Evolutionary conservation across 306 rosid species (phyloP).

Genomic region (Echinosophora koreensis): DNA sequence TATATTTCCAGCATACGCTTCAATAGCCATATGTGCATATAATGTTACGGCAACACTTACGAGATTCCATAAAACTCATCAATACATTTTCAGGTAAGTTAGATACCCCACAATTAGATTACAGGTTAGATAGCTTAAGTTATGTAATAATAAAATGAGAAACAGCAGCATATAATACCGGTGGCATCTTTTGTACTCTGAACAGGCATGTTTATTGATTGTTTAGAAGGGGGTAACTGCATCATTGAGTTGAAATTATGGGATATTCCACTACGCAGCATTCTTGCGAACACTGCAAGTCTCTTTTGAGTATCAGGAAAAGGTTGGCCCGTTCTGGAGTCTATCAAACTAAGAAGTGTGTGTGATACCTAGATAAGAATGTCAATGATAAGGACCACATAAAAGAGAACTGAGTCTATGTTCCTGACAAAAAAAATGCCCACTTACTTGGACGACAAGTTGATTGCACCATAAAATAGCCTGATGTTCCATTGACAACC

Average conservation of each 20-base stretch:
- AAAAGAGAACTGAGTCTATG: slow-evolving; percentile 37
- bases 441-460: slow-evolving; percentile 88
- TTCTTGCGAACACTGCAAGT: slow-evolving; percentile 69
- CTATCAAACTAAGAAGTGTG: slow-evolving; percentile 90
- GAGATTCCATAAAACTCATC: slow-evolving; percentile 36
- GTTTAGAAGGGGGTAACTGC: slow-evolving; percentile 61
- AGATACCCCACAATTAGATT: slow-evolving; percentile 26
- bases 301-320: slow-evolving; percentile 70
- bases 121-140: slow-evolving; percentile 24
- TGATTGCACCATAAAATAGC: slow-evolving; percentile 99
- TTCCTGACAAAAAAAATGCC: slow-evolving; percentile 26
- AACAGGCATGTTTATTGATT: slow-evolving; percentile 51
- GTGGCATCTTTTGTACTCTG: slow-evolving; percentile 58
- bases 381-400: slow-evolving; percentile 45
- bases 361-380: slow-evolving; percentile 82
- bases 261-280: slow-evolving; percentile 91
- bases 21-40: slow-evolving; percentile 22
- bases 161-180: slow-evolving; percentile 61
- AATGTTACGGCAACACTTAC: slow-evolving; percentile 17
- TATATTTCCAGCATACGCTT: slow-evolving; percentile 21
- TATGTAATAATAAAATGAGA: slow-evolving; percentile 30
- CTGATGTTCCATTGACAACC: slow-evolving; percentile 99
- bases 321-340: slow-evolving; percentile 81
- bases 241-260: slow-evolving; percentile 68
- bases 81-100: slow-evolving; percentile 18